Conservation (phyloP, 2,329 filamentous ascomycete genomes). For the Davidsoniella eucalypti region DNA sequence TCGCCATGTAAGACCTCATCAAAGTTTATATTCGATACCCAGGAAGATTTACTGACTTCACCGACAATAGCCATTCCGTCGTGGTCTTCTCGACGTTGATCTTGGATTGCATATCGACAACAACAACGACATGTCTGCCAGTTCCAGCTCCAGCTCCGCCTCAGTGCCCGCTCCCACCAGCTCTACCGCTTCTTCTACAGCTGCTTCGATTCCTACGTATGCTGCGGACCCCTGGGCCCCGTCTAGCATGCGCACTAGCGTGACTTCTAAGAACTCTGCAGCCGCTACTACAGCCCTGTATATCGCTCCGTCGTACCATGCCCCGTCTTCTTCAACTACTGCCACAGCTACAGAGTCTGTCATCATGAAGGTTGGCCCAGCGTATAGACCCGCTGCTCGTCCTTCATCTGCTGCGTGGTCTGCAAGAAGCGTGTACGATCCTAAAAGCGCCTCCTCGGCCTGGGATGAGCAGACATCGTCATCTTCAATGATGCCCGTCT, state of each 20-base stretch:
- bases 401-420: background rate
- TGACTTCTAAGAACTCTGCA: background rate
- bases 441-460: too few relatives aligned
- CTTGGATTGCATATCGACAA: background rate
- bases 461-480: background rate
- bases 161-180: background rate
- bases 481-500: background rate
- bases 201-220: background rate
- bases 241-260: slow-evolving; percentile 4
- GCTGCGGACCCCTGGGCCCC: slow-evolving; percentile 2
- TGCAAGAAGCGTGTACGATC: too few relatives aligned
- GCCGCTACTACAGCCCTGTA: background rate
- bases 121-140: background rate
- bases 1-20: background rate
- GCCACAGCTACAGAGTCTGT: background rate
- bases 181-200: background rate
- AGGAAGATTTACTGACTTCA: background rate
- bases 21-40: too few relatives aligned
- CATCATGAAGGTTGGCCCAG: slow-evolving; percentile 1
- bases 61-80: background rate
- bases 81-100: background rate
- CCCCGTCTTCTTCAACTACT: background rate
- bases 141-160: background rate
- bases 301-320: too few relatives aligned
- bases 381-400: background rate